These are phyloP conservation scores for Mycosphaerella sp. DNA, from an alignment of 2,329 filamentous ascomycete species.

Conservation along the genomic window DNA sequence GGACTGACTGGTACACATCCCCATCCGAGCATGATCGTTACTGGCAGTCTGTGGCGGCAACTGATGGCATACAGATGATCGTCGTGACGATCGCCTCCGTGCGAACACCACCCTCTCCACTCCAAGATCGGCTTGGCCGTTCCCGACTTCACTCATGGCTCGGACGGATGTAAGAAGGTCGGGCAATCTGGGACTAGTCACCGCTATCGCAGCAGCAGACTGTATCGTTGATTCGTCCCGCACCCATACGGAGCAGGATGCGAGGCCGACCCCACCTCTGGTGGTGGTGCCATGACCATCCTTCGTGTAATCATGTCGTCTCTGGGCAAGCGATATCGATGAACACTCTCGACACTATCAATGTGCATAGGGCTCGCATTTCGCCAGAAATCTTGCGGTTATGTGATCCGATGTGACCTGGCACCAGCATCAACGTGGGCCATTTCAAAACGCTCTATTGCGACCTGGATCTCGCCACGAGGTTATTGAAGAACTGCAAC, in stretches of 20 bases:
- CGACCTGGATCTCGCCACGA: too few relatives aligned
- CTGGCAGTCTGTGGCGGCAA: background rate
- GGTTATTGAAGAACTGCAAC: too few relatives aligned
- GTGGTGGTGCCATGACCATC: background rate
- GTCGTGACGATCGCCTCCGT: background rate
- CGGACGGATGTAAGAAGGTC: background rate
- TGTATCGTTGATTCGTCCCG: background rate
- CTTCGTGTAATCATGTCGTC: too few relatives aligned
- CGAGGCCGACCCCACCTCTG: background rate
- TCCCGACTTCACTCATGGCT: background rate
- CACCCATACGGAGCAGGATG: background rate
- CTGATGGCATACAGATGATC: background rate
- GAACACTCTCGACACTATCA: too few relatives aligned
- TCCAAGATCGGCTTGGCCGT: background rate
- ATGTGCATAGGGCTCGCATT: too few relatives aligned
- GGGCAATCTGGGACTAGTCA: background rate
- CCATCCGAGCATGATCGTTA: too few relatives aligned
- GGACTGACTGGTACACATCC: too few relatives aligned
- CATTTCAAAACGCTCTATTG: too few relatives aligned
- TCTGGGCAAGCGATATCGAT: background rate
- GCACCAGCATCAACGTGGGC: too few relatives aligned
- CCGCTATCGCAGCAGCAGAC: background rate
- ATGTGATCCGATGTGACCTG: too few relatives aligned
- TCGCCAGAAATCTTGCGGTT: too few relatives aligned
- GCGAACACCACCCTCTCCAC: background rate